These are phyloP conservation scores for Hapsidospora chrysogenum DNA, from an alignment of 495 filamentous ascomycete genomes.

Conservation along the genomic window DNA sequence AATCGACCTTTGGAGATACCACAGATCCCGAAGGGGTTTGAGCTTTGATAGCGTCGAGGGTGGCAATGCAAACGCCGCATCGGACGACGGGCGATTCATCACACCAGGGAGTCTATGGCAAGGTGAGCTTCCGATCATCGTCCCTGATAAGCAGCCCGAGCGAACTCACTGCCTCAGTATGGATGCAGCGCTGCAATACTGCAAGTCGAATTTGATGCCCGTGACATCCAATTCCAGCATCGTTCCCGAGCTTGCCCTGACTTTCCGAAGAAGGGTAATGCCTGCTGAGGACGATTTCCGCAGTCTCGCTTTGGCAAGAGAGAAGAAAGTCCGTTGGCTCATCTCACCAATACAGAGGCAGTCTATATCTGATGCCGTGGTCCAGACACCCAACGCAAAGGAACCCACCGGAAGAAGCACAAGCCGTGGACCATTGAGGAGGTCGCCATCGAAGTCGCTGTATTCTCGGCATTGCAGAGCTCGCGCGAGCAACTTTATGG, in stretches of 20 bases:
- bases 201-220: conserved; percentile 35
- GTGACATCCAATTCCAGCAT: conserved; percentile 37
- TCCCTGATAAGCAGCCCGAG: neutral
- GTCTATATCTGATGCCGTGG: conserved; percentile 36
- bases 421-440: conserved; percentile 8
- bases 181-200: conserved; percentile 37
- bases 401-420: conserved; percentile 40
- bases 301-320: conserved; percentile 30
- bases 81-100: conserved; percentile 14
- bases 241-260: conserved; percentile 31
- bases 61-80: conserved; percentile 30
- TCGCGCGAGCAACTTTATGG: conserved; percentile 22
- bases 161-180: conserved; percentile 19
- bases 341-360: conserved; percentile 40
- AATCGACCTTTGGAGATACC: conserved; percentile 32
- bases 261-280: conserved; percentile 31
- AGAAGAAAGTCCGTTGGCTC: conserved; percentile 35
- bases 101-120: conserved; percentile 14
- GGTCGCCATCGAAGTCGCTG: neutral
- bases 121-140: neutral
- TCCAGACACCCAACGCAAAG: conserved; percentile 40
- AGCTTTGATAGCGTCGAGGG: conserved; percentile 30
- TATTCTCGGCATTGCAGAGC: neutral
- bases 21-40: conserved; percentile 37
- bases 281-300: conserved; percentile 20